Evolutionary conservation across 306 rosid species (phyloP), one percentile per base, ranked within the genome.

Genomic region (Senna siamea): DNA sequence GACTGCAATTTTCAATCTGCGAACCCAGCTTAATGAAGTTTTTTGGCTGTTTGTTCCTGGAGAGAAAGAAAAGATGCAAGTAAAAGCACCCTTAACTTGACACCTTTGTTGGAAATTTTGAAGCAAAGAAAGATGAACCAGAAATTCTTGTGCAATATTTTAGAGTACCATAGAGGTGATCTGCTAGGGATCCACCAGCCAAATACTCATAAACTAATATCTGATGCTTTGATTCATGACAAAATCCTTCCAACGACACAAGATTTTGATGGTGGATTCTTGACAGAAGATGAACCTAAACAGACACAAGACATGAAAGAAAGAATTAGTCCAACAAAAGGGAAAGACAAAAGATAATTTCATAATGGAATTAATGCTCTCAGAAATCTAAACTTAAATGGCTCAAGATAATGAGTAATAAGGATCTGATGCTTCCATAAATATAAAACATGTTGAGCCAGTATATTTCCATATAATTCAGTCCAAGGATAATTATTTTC

Each of bases 161-260:
- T 65, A 76, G 51, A 62, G 51, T 88, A 91, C 98, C 97, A 73
- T 93, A 93, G 60, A 93, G 96, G 70, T 86, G 89, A 67, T 89
- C 91, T 66, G 85, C 90, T 79, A 93, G 76, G 47, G 98, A 89
- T 89, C 98, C 98, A n/a, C 91, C 90, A 26, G 93, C 91, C 61
- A 93, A 89, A 75, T 88, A 91, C 85, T 93, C 98, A 65, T 93
- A 93, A 65, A 93, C 96, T 55, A 93, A 85, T 79, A 93, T 91
- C 80, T 93, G 97, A 72, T 92, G 96, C 88, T 89, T 93, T 65
- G 96, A 80, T 86, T 93, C 97, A 15, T 84, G 78, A 77, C 96
- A 91, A 71, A 88, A 93, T 76, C 98, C 97, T 89, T 93, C 98
- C 85, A 93, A 73, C 20, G 90, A 74, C 28, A 93, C 98, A 15